Evolutionary conservation across 306 rosid species (phyloP).

Genomic region (Canavalia ensiformis): DNA sequence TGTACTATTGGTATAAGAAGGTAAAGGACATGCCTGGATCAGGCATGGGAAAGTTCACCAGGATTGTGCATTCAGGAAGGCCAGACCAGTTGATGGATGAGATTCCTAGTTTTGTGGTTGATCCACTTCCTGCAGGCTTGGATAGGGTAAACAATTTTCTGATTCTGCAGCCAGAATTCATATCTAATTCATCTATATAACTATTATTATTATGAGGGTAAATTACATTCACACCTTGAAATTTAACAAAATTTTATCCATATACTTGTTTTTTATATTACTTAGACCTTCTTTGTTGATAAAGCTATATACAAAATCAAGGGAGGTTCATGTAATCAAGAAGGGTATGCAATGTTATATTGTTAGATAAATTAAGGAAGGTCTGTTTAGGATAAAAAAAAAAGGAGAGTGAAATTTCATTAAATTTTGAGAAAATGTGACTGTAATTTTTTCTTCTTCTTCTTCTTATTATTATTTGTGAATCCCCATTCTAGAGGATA

Average conservation of each 20-base stretch:
- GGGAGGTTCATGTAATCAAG: no score
- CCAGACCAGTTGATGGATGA: conserved; percentile 72
- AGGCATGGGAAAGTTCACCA: conserved; percentile 76
- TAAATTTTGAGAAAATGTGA: no score
- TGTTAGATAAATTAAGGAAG: no score
- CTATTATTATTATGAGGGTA: neutral
- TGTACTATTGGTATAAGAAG: conserved; percentile 82
- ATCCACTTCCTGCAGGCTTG: conserved; percentile 80
- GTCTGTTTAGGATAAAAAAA: no score
- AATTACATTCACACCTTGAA: no score
- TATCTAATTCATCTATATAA: neutral
- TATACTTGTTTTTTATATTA: no score
- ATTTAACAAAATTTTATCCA: no score
- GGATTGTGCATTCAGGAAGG: conserved; percentile 74
- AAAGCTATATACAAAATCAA: no score
- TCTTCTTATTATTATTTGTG: neutral
- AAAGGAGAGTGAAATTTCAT: no score
- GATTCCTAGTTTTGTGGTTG: conserved; percentile 76
- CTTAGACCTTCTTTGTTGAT: no score
- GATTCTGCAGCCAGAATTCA: conserved; percentile 28
- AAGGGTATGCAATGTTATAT: no score
- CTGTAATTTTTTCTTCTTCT: neutral
- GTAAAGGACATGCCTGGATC: conserved; percentile 75
- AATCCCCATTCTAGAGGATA: neutral
- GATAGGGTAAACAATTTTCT: conserved; percentile 65